Evolutionary conservation across 164 flowering plant genomes (phyloP).

Genomic region (Saururus chinensis): DNA sequence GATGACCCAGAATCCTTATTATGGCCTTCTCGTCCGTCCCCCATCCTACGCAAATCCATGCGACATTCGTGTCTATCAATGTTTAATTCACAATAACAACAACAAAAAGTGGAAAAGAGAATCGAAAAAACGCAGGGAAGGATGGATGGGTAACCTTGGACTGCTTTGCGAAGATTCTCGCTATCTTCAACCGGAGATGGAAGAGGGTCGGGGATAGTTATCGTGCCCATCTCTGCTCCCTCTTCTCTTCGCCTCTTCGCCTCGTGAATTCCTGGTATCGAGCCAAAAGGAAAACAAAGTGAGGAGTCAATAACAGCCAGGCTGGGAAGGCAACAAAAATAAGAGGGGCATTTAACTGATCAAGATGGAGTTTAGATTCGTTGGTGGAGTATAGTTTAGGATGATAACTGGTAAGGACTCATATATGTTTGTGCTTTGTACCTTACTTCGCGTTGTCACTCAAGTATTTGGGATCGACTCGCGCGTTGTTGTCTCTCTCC

Average conservation of each 20-base stretch:
- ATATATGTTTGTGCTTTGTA: no score
- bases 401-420: no score
- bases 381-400: no score
- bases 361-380: no score
- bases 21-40: constrained; percentile 79
- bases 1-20: constrained; percentile 48
- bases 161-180: constrained; percentile 41
- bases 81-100: not conserved
- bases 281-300: not conserved
- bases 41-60: constrained; percentile 25
- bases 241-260: not conserved
- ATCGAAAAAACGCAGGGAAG: not conserved
- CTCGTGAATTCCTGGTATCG: not conserved
- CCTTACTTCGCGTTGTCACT: no score
- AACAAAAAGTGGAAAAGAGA: not conserved
- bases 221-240: constrained; percentile 33
- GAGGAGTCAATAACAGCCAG: not conserved
- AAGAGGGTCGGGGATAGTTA: constrained; percentile 52
- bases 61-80: not conserved
- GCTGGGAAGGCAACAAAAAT: no score
- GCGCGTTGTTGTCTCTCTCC: no score
- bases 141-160: constrained; percentile 31
- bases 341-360: no score
- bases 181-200: constrained; percentile 59
- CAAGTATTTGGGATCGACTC: no score